Evolutionary conservation across 768 basidiomycete genomes (phyloP), one percentile per base, ranked within the genome.

Genomic region (Lactarius sanguifluus): DNA sequence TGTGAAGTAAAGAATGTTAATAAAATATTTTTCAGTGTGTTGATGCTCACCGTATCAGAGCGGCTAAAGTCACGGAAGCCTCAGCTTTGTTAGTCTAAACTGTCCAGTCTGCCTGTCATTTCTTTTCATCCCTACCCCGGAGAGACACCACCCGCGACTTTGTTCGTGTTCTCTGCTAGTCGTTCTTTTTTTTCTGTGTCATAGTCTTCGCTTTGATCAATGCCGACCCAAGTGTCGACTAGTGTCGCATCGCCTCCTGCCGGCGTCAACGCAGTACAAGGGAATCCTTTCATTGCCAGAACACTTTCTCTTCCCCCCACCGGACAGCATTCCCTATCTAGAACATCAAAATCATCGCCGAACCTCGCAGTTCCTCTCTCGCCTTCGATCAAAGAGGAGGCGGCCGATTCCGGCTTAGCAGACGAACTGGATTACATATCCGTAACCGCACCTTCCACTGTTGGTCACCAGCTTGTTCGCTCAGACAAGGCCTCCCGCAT

Each of bases 351-450:
- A 34, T 63, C 61, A 3, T 40, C 57, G 1, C 57, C 50, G 32
- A 55, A n/a, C 13, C 25, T 55, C 36, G 54, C 58, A 3, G 32
- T 36, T 20, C 41, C 38, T 16, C 41, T 45, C 0, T 20, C 62
- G 0, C 8, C 62, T 4, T 64, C 66, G 23, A 59, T 55, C 43
- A 67, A 67, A 36, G 58, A 64, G 12, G 66, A 67, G 18, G 41
- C 62, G 0, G 79, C 80, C 55, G 71, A 73, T 64, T 73, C 75
- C 50, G 82, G 80, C 64, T 85, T 90, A 64, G 85, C 85, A 32
- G 86, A 90, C 78, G 88, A 89, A 73, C 82, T 88, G 62, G 88
- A 90, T 80, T 91, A 89, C 77, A 88, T 90, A 72, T 86, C 84
- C 70, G 76, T 86, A 68, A 71, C 71, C 71, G 72, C 70, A 28